phyloP scores from a whole-genome alignment of 2,329 filamentous ascomycete genomes.

The Ophiocordyceps robertsii region DNA sequence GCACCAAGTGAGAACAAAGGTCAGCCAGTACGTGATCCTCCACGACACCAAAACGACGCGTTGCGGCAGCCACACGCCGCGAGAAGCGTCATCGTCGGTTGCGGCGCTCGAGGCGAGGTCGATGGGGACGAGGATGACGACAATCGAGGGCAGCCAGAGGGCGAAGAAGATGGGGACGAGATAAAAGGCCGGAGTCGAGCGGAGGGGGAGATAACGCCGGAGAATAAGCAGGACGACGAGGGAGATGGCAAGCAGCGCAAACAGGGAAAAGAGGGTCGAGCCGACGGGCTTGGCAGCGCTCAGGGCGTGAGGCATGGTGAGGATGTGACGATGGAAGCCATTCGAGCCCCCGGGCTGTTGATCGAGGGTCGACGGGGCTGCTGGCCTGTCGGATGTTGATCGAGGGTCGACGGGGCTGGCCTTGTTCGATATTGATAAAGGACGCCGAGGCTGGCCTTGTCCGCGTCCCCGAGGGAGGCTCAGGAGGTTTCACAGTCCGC shows the following conservation, averaged over 20 bases:
- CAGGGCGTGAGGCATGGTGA: constrained; percentile 37
- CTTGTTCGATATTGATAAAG: too few species aligned
- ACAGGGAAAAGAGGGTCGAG: constrained; percentile 64
- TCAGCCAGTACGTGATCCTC: constrained; percentile 95
- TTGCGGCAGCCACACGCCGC: constrained; percentile 79
- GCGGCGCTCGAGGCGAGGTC: constrained; percentile 80
- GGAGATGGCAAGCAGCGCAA: constrained; percentile 63
- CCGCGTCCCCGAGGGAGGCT: too few species aligned
- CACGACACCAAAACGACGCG: constrained; percentile 72
- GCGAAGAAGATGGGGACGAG: constrained; percentile 89
- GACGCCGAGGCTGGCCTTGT: too few species aligned
- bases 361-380: too few species aligned
- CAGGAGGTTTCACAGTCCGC: too few species aligned
- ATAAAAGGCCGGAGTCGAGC: constrained; percentile 80
- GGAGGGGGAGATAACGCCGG: constrained; percentile 80
- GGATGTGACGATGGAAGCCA: constrained; percentile 11
- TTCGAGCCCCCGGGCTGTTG: constrained; percentile 7
- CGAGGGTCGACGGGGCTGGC: too few species aligned
- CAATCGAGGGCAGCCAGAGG: constrained; percentile 82
- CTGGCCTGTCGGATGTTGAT: too few species aligned
- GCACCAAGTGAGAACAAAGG: constrained; percentile 87
- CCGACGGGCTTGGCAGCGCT: constrained; percentile 51
- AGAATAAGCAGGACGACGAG: constrained; percentile 69
- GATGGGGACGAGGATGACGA: constrained; percentile 85
- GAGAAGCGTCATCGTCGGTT: constrained; percentile 53